Evolutionary conservation across 371 early-diverging fungal species (phyloP).

Genomic region (Funneliformis caledonium): DNA sequence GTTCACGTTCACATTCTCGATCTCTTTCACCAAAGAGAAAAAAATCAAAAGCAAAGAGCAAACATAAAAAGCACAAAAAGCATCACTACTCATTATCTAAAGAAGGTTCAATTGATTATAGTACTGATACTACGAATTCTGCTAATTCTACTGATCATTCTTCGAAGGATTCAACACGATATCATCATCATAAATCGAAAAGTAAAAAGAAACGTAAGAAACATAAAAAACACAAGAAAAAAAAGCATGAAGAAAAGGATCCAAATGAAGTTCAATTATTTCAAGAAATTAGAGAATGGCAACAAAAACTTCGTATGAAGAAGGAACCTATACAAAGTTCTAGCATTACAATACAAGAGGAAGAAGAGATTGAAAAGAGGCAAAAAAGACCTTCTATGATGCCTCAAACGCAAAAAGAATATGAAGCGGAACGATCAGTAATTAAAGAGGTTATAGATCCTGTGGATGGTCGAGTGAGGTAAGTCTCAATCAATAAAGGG

Average conservation of each 20-base stretch:
- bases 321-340: neutral
- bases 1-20: neutral
- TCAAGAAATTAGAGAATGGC: conserved; percentile 6
- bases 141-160: neutral
- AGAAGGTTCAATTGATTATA: neutral
- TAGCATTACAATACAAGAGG: neutral
- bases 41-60: neutral
- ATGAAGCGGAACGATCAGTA: conserved; percentile 5
- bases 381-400: conserved; percentile 2
- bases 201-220: conserved; percentile 4
- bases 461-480: conserved; percentile 3
- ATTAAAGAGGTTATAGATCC: conserved; percentile 5
- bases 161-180: neutral
- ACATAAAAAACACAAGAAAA: neutral
- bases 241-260: neutral
- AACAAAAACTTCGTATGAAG: neutral
- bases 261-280: neutral
- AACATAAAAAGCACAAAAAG: neutral
- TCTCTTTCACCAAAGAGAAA: neutral
- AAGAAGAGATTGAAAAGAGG: neutral
- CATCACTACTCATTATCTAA: neutral
- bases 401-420: conserved; percentile 12
- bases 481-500: neutral
- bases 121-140: neutral
- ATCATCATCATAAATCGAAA: neutral